Base-by-base conservation (phyloP, 75 land plant species). In the Gnetum montanum region DNA sequence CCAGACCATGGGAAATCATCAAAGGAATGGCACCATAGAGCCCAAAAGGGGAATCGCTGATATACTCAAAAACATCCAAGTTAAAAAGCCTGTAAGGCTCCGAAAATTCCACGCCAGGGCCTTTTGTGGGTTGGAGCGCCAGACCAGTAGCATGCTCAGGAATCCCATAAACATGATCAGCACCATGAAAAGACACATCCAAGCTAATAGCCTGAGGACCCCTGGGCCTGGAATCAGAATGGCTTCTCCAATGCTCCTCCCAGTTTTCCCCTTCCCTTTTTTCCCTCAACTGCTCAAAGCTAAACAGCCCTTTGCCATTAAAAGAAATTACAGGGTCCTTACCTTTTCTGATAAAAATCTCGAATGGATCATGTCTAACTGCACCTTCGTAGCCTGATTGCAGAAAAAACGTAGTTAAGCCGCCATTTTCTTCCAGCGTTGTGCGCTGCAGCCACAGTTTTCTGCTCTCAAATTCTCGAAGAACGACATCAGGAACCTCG, bases 61-160 rank as follows among this genome's bases (percentile, higher is more conserved):
- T 0, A 52, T 83, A 94, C 72, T 94, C 98, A 31, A 94, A 94
- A 20, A 94, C 96, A 66, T 94, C 98, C 28, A 90, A 73, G 34
- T 90, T 94, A 50, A 90, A 94, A 36, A 94, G 61, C 20, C 98
- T 66, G 65, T 94, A 94, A 24, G 98, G 98, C 69, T 94, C 98
- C 11, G 96, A 90, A n/a, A n/a, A n/a, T n/a, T 66, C 62, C 6
- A 85, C 76, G 5, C 74, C 84, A 4, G 96, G 90, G 16, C 98
- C 98, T 45, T 75, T 64, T 19, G 98, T 94, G 0, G 91, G 80
- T 55, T 68, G 75, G 34, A 94, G 67, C 7, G 88, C 79, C 6
- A 94, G 70, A 45, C 83, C 76, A 5, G 80, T 67, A 11, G 98
- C 98, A 45, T 73, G 98, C 66, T 94, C 98, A 0, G 98, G 98